Conservation (phyloP, 257 asterid species). For the Lantana camara region DNA sequence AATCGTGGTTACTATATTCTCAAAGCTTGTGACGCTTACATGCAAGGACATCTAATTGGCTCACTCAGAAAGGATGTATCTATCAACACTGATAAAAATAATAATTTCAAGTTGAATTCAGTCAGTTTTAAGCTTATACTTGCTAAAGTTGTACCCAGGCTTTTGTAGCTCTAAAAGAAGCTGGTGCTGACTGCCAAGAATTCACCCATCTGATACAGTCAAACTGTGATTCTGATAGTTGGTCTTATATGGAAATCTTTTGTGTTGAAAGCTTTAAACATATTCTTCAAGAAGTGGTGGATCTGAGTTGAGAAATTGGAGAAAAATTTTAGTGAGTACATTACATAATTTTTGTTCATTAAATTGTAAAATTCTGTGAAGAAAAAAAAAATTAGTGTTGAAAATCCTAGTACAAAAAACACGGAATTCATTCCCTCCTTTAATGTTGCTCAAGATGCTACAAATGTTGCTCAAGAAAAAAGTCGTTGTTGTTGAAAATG, state of each 20-base stretch:
- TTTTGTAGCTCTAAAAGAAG: slow-evolving; percentile 45
- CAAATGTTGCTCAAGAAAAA: no score
- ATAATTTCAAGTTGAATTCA: slow-evolving; percentile 47
- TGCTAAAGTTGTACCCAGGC: slow-evolving; percentile 66
- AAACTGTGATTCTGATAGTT: not conserved
- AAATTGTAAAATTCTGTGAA: no score
- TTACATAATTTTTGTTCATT: no score
- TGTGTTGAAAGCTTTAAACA: slow-evolving; percentile 3
- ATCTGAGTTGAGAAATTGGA: no score
- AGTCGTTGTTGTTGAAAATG: no score
- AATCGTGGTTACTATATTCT: slow-evolving; percentile 70
- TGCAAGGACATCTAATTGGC: slow-evolving; percentile 72
- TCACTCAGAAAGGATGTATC: slow-evolving; percentile 63
- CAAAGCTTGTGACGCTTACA: slow-evolving; percentile 72
- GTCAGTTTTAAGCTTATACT: slow-evolving; percentile 76
- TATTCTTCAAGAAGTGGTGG: slow-evolving; percentile 6
- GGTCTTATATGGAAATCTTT: not conserved
- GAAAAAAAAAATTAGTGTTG: no score
- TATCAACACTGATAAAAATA: slow-evolving; percentile 27
- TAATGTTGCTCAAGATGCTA: no score
- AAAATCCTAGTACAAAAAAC: no score
- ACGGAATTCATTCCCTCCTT: no score
- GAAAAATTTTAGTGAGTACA: no score
- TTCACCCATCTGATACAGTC: slow-evolving; percentile 35
- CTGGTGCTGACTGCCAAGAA: slow-evolving; percentile 67